A percentile compares a stretch with the other conserved stretches of the same genome.
Evolutionary conservation across 1,284 basidiomycete species (phyloP).

Genomic region (Ceratobasidium papillatum): DNA sequence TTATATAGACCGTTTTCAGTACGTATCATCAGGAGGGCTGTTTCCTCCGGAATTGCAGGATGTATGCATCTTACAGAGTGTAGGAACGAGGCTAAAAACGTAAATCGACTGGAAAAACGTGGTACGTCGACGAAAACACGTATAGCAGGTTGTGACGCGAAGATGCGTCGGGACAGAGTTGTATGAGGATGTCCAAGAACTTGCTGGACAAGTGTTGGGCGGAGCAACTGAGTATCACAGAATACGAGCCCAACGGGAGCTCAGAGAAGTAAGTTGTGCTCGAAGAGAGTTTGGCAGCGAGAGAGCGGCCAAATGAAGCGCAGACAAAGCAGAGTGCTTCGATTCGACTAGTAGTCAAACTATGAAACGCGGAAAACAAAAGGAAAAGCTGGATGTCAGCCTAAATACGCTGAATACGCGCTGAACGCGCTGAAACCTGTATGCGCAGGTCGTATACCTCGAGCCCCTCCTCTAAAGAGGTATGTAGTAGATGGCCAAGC

Average conservation of each 20-base stretch:
- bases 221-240: too few species aligned
- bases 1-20: too few species aligned
- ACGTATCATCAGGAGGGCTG: too few species aligned
- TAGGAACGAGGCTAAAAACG: neutral
- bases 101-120: neutral
- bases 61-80: too few species aligned
- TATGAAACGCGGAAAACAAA: neutral
- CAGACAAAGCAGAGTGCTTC: neutral
- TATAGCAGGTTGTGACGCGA: neutral
- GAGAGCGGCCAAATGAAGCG: neutral
- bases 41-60: too few species aligned
- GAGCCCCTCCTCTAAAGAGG: constrained; percentile 1
- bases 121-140: neutral
- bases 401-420: neutral
- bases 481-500: neutral
- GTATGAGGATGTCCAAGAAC: too few species aligned
- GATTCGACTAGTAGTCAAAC: neutral
- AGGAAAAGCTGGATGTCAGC: neutral
- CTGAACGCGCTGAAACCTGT: neutral
- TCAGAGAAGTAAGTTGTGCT: neutral
- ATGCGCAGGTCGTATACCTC: neutral
- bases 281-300: neutral
- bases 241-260: too few species aligned
- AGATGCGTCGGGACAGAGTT: too few species aligned
- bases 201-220: too few species aligned